These are phyloP conservation scores for Ascochyta lentis DNA, from an alignment of 2,329 filamentous ascomycete species.

Conservation along the genomic window DNA sequence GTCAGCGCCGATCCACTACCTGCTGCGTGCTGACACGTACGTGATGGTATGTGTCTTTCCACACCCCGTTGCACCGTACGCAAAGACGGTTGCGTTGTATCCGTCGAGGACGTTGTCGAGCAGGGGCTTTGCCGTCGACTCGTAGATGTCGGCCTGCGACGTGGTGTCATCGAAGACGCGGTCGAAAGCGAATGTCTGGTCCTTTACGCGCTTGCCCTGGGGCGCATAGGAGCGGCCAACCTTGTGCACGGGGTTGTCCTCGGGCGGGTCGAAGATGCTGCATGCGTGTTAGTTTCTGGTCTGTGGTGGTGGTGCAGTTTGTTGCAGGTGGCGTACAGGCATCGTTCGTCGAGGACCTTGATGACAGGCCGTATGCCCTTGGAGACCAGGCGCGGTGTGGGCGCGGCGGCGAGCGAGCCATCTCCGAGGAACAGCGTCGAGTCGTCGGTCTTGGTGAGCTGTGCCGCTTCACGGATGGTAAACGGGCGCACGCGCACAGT, in stretches of 20 bases:
- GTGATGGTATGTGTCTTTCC: conserved; percentile 97
- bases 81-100: conserved; percentile 98
- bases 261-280: conserved; percentile 95
- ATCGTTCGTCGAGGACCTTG: conserved; percentile 95
- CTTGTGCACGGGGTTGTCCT: conserved; percentile 89
- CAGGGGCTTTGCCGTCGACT: conserved; percentile 86
- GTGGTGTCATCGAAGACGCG: conserved; percentile 96
- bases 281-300: conserved; percentile 28
- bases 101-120: conserved; percentile 95
- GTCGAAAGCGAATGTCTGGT: conserved; percentile 97
- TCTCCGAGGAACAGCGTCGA: conserved; percentile 93
- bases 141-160: conserved; percentile 91
- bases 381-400: conserved; percentile 81
- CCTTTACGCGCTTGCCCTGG: conserved; percentile 90
- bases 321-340: conserved; percentile 70
- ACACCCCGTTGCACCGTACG: conserved; percentile 96
- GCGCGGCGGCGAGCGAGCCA: conserved; percentile 87
- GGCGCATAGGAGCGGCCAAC: conserved; percentile 76
- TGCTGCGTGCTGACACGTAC: conserved; percentile 31
- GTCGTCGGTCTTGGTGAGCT: conserved; percentile 82
- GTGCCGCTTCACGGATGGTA: conserved; percentile 90
- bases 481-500: conserved; percentile 69
- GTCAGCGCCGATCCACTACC: conserved; percentile 52
- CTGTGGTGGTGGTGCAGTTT: not conserved
- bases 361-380: conserved; percentile 90